Base-by-base conservation (phyloP, 2,329 filamentous ascomycete genomes). In the Fusarium tuaranense region DNA sequence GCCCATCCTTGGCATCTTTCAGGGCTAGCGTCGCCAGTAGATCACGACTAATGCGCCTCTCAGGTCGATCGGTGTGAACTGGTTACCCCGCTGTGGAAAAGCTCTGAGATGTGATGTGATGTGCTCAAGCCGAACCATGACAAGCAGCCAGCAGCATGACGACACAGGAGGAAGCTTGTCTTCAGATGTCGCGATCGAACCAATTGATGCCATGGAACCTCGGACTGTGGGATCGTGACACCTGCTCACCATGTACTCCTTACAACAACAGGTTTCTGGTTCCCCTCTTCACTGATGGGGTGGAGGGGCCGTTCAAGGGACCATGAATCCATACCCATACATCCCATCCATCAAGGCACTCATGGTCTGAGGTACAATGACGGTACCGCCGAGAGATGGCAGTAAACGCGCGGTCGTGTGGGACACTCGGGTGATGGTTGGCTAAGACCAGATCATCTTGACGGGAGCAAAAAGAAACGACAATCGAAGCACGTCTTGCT, bases 11-110 rank as follows among this genome's bases (percentile, higher is more conserved):
- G 63, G 51, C 65, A 65, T 68, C 44, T 65, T 70, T 68, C 57
- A 30, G 20, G 75, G 71, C 64, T 78, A 78, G 76, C 73, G 76
- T 57, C 53, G 57, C 20, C 61, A 53, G 46, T 76, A 58, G 71
- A 78, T 72, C 70, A 71, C 72, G 51, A 57, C 75, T 76, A 78
- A 76, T 72, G 75, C 75, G 60, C 34, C 69, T 78, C 73, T 78
- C 76, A 78, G 73, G 71, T 68, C 69, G 76, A 76, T 78, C 72
- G 68, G 59, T 65, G 55, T 65, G 55, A 53, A 48, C 62, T 65
- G 57, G 46, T 55, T 64, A 76, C 75, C 70, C 74, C 68, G 68
- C 70, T 65, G 44, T 69, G 63, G 63, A 38, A 38, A 58, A 75
- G 53, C 70, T 70, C 44, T 48, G 51, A 46, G 64, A 51, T 73